Percentiles rank a stretch among this genome's conserved stretches.
Evolutionary conservation across 1,284 basidiomycete genomes (phyloP).

Genomic region (Paramarasmius palmivorus): DNA sequence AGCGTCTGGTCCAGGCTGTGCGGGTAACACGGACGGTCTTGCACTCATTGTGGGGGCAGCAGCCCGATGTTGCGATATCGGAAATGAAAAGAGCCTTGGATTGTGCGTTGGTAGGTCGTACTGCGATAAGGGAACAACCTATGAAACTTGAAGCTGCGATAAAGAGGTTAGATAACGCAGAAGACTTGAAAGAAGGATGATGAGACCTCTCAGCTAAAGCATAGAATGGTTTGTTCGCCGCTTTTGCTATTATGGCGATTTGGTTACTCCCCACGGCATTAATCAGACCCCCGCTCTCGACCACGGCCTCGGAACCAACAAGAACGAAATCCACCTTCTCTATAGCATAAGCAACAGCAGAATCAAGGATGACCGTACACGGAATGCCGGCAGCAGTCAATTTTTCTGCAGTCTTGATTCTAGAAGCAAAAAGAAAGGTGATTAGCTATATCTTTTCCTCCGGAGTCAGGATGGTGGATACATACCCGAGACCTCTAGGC

Average conservation of each 20-base stretch:
- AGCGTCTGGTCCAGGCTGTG: slow-evolving; percentile 1
- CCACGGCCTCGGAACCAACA: slow-evolving; percentile 96
- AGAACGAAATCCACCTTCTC: slow-evolving; percentile 93
- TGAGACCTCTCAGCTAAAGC: slow-evolving; percentile 88
- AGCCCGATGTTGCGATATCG: slow-evolving; percentile 32
- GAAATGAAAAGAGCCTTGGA: slow-evolving; percentile 68
- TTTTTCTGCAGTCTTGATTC: slow-evolving; percentile 86
- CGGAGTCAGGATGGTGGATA: slow-evolving; percentile 18
- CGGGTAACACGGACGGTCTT: slow-evolving; percentile 2
- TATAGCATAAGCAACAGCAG: slow-evolving; percentile 96
- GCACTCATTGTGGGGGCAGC: slow-evolving; percentile 16
- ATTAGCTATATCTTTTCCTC: slow-evolving; percentile 11
- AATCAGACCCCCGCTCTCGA: slow-evolving; percentile 88
- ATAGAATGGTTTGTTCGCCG: slow-evolving; percentile 94
- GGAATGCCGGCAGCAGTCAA: slow-evolving; percentile 88
- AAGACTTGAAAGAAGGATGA: slow-evolving; percentile 19
- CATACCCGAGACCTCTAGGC: slow-evolving; percentile 80
- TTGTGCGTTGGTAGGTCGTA: slow-evolving; percentile 92
- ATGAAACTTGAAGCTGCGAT: slow-evolving; percentile 91
- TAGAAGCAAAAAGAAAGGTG: slow-evolving; percentile 32
- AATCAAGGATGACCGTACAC: slow-evolving; percentile 93
- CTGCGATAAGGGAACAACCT: slow-evolving; percentile 96
- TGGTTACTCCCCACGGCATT: slow-evolving; percentile 95
- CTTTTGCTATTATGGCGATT: slow-evolving; percentile 95
- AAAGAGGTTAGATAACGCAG: slow-evolving; percentile 21